phyloP scores from a whole-genome alignment of 2,329 filamentous ascomycete species.

The Trichocomaceae sp. region DNA sequence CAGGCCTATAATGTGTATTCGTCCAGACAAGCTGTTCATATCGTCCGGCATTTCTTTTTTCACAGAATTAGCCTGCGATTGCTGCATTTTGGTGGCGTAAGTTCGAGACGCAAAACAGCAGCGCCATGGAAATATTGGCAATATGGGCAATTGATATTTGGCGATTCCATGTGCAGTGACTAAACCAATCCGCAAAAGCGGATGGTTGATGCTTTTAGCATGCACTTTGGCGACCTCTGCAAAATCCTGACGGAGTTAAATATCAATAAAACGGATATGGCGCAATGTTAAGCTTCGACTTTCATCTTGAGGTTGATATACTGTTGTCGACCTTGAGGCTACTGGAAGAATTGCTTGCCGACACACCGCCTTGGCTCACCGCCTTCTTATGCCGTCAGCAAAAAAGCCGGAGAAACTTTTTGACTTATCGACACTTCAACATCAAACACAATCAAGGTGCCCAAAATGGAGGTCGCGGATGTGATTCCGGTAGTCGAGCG shows the following conservation, averaged over 20 bases:
- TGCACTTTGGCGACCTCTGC: constrained; percentile 11
- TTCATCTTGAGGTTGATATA: not conserved
- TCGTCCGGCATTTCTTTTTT: not conserved
- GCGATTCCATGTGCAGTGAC: constrained; percentile 4
- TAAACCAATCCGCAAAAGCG: constrained; percentile 15
- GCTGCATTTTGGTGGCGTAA: not conserved
- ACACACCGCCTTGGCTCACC: constrained; percentile 8
- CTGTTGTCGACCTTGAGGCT: too few relatives aligned
- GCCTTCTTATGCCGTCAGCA: constrained; percentile 7
- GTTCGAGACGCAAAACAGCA: not conserved
- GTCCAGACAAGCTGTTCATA: constrained; percentile 28
- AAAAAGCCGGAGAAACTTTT: constrained; percentile 2
- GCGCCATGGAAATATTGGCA: constrained; percentile 9
- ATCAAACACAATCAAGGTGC: not conserved
- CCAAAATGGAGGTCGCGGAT: constrained; percentile 49
- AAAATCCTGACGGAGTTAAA: not conserved
- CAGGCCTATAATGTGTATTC: constrained; percentile 70
- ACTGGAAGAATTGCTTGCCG: too few relatives aligned
- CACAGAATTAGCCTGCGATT: not conserved
- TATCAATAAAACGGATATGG: not conserved
- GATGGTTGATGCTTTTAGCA: constrained; percentile 11
- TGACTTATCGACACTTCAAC: not conserved
- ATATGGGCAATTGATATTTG: constrained; percentile 7
- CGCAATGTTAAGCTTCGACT: not conserved
- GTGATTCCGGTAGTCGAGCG: constrained; percentile 63